Base-by-base conservation (phyloP, 2,329 filamentous ascomycete genomes). In the Chaetomiaceae sp. region DNA sequence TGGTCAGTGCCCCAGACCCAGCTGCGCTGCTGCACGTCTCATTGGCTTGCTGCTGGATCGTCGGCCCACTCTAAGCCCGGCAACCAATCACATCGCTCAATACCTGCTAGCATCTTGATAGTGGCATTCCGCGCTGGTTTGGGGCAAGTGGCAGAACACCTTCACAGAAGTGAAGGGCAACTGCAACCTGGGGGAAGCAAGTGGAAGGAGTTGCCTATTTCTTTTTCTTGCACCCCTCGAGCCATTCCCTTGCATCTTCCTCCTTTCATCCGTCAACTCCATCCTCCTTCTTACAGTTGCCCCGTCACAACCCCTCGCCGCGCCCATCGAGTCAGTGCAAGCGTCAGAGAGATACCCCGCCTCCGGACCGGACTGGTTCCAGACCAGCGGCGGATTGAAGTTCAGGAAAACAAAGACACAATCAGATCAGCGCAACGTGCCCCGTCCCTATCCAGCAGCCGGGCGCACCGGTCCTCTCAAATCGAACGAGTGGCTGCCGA, bases 401-500 rank as follows among this genome's bases (percentile, higher is more conserved):
- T 27, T n/a, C 19, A 29, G 43, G 9, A 19, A 27, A 8, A 43
- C 37, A 47, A 47, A 47, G 38, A 22, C 34, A 5, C 11, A 6
- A 8, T 6, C 23, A 27, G 31, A 46, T 7, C 15, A 40, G 19
- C 25, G 22, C 29, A 53, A 48, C 29, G n/a, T 44, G 37, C 47
- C 22, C 45, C 51, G 40, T 33, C 17, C 27, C 22, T 15, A 14
- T 19, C 45, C 15, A 31, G 27, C 31, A 15, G 19, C 20, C 17
- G 20, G n/a, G 14, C 37, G 19, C 23, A n/a, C 29, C 29, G 20
- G 43, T 15, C 9, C 20, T 31, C 12, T 11, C 53, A 51, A n/a
- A 60, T 60, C 58, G 54, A 57, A 58, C 58, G 56, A 59, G 53
- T 47, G 33, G 23, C 46, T 47, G 50, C 48, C 53, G 51, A 59